Evolutionary conservation across 2,329 filamentous ascomycete species (phyloP).

Genomic region (Colletotrichum horii): DNA sequence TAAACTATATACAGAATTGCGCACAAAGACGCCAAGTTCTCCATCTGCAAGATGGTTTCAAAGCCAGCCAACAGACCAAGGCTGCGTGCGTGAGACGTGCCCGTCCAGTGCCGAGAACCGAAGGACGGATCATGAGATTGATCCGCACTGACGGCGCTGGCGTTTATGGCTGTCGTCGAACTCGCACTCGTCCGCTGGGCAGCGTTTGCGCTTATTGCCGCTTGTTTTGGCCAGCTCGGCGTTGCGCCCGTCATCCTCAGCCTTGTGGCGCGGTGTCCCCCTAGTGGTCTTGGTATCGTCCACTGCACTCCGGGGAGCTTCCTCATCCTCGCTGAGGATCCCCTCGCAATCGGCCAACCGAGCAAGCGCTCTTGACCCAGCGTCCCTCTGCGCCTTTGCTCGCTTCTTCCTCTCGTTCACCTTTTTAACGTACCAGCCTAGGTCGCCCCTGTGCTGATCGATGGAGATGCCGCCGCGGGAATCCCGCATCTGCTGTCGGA

Average conservation of each 20-base stretch:
- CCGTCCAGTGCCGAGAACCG: background rate
- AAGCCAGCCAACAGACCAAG: background rate
- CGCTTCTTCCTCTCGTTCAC: constrained; percentile 19
- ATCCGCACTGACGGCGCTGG: background rate
- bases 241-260: background rate
- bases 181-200: background rate
- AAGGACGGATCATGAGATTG: background rate
- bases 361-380: background rate
- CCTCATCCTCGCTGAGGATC: background rate
- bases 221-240: background rate
- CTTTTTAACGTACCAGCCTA: constrained; percentile 23
- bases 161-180: background rate
- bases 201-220: background rate
- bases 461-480: constrained; percentile 25
- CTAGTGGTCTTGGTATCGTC: background rate
- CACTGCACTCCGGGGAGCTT: background rate
- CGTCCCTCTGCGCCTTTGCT: constrained; percentile 12
- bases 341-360: background rate
- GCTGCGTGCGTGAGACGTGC: background rate
- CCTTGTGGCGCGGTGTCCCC: background rate
- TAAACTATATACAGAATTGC: background rate
- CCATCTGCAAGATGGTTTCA: background rate
- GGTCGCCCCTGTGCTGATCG: constrained; percentile 32
- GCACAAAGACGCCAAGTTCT: background rate
- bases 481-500: constrained; percentile 16